Evolutionary conservation across 495 filamentous ascomycete genomes (phyloP), one percentile per base, ranked within the genome.

Genomic region (Penicillium parvum): DNA sequence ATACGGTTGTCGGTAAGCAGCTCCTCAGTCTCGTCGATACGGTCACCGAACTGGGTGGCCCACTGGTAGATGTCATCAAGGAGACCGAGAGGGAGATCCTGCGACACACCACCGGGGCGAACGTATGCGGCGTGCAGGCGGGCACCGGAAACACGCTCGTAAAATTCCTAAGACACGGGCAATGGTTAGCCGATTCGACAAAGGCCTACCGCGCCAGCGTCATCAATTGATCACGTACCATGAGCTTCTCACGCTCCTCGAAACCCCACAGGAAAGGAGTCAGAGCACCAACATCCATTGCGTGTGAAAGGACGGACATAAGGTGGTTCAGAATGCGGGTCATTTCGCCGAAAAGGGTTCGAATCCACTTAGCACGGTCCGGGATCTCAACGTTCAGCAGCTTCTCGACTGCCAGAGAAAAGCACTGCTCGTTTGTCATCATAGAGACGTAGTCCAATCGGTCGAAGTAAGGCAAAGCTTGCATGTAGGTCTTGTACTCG

Each of bases 341-440:
- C 55, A 99, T 91, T 66, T 99, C 94, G 48, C 81, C 94, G 63
- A 99, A 99, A 71, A 99, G 10, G 18, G 91, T 96, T 34, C 94
- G 81, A 61, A 99, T 99, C 75, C 79, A 99, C 69, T 99, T 99
- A 43, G 94, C 94, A 47, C 94, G 77, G 34, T 89, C 85, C 19
- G 94, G 94, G 53, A 99, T 87, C 60, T 99, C 94, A 53, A 99
- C 76, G 71, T 99, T 99, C 57, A 99, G 69, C 37, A 99, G 76
- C 80, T 97, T 99, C 76, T 99, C 94, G 39, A 96, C 90, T 25
- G 87, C 94, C 40, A 99, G 74, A 9, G 88, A 79, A 65, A 84
- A 99, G 57, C 91, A 96, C 71, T 99, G 94, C 76, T 99, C 94
- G 68, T 96, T 96, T 49, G 92, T 97, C 92, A 97, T 98, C 94